Percentiles rank a stretch among this genome's conserved stretches.
Evolutionary conservation across 352 stramenopile genomes (phyloP).

Genomic region (Pythium sukuiense): DNA sequence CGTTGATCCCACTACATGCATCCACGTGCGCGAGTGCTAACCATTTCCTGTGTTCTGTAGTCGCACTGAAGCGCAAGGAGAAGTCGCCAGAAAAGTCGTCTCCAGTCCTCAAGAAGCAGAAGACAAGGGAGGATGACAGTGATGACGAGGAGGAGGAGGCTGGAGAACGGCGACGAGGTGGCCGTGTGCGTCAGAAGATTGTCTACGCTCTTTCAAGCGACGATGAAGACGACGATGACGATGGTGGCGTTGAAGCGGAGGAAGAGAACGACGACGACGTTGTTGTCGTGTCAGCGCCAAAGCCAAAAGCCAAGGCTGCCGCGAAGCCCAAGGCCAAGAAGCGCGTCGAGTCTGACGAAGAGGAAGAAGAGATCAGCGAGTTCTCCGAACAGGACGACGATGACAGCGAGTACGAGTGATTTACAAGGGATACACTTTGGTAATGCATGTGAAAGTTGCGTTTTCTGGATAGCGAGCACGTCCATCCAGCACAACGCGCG

Average conservation of each 20-base stretch:
- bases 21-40: no score
- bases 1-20: no score
- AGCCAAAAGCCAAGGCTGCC: conserved; percentile 15
- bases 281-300: conserved; percentile 13
- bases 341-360: conserved; percentile 22
- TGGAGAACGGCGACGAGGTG: conserved; percentile 17
- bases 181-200: conserved; percentile 22
- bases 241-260: conserved; percentile 32
- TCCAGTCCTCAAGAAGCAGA: conserved; percentile 40
- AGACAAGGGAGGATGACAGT: conserved; percentile 21
- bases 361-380: conserved; percentile 49
- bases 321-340: conserved; percentile 28
- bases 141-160: conserved; percentile 19
- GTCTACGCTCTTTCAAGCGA: conserved; percentile 58
- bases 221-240: conserved; percentile 42
- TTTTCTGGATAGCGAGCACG: no score
- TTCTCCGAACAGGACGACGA: conserved; percentile 44
- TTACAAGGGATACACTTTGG: not conserved
- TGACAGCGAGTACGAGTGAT: conserved; percentile 59
- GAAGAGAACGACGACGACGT: conserved; percentile 26
- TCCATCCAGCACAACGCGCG: no score
- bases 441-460: conserved; percentile 23
- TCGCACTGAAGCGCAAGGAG: conserved; percentile 32
- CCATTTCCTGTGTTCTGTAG: conserved; percentile 13
- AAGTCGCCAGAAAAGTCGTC: conserved; percentile 35